Conservation (phyloP, 352 stramenopile species). For the Pythium scleroteichum region DNA sequence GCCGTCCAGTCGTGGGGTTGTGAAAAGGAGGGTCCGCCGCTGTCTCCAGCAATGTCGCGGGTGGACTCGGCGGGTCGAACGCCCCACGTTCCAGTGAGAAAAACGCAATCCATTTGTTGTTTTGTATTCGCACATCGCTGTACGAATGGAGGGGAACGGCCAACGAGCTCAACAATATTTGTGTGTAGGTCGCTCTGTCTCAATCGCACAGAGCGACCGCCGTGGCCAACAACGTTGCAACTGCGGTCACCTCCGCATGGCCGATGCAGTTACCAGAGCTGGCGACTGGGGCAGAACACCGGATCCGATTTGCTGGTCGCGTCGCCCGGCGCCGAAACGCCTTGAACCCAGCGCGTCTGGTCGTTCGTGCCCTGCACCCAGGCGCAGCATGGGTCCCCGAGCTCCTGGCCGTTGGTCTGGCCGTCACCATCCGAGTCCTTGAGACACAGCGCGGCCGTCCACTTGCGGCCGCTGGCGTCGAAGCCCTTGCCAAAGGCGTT, state of each 20-base stretch:
- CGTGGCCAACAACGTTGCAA: background rate
- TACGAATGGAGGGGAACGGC: no score
- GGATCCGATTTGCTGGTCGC: slow-evolving; percentile 28
- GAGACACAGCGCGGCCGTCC: background rate
- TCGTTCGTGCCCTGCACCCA: slow-evolving; percentile 21
- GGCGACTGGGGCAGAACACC: slow-evolving; percentile 3
- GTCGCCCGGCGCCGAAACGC: slow-evolving; percentile 32
- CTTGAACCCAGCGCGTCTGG: slow-evolving; percentile 23
- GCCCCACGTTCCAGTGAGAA: no score
- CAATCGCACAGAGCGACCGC: background rate
- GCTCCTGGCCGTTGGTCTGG: slow-evolving; percentile 57
- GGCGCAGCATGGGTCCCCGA: slow-evolving; percentile 53
- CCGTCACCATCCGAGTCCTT: slow-evolving; percentile 52
- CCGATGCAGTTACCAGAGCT: no score
- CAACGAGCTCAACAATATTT: background rate
- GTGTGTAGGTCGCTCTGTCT: no score
- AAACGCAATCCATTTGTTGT: no score
- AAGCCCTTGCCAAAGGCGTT: slow-evolving; percentile 46
- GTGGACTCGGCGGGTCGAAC: no score
- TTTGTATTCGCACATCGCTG: no score
- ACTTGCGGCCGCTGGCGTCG: slow-evolving; percentile 5
- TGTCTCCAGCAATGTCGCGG: no score
- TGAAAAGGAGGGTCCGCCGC: no score
- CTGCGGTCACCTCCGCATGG: background rate
- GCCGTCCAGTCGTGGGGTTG: no score